phyloP scores from a whole-genome alignment of 495 filamentous ascomycete species.

The Penicillium cosmopolitanum region DNA sequence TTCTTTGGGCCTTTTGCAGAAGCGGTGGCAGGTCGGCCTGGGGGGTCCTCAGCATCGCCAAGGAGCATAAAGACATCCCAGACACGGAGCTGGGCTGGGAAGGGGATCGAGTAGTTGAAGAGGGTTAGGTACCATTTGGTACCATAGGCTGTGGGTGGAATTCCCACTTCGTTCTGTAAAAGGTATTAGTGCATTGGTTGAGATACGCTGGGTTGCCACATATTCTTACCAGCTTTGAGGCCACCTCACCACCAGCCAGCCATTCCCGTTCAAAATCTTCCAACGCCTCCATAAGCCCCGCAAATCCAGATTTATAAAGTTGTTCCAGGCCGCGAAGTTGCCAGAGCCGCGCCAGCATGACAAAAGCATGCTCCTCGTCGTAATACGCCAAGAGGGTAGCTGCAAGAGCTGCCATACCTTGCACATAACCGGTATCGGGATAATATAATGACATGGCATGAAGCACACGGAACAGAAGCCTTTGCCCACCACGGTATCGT shows the following conservation, averaged over 20 bases:
- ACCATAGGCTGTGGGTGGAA: slow-evolving; percentile 88
- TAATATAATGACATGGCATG: slow-evolving; percentile 91
- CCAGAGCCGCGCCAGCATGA: slow-evolving; percentile 95
- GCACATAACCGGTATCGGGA: slow-evolving; percentile 91
- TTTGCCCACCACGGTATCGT: slow-evolving; percentile 88
- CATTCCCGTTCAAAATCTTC: slow-evolving; percentile 87
- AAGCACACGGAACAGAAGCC: slow-evolving; percentile 88
- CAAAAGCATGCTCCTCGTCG: slow-evolving; percentile 90
- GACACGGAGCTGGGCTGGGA: slow-evolving; percentile 93
- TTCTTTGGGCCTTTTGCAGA: slow-evolving; percentile 53
- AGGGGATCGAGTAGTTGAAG: slow-evolving; percentile 97
- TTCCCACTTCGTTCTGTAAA: slow-evolving; percentile 71
- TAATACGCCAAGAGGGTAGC: slow-evolving; percentile 96
- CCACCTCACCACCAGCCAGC: slow-evolving; percentile 76
- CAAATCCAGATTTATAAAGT: slow-evolving; percentile 84
- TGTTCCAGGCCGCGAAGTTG: slow-evolving; percentile 81
- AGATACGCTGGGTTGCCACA: neutral
- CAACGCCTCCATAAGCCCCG: slow-evolving; percentile 83
- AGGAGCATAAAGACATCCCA: slow-evolving; percentile 99
- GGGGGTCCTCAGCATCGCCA: slow-evolving; percentile 63
- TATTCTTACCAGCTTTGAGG: slow-evolving; percentile 72
- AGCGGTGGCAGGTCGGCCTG: slow-evolving; percentile 24
- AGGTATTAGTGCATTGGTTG: neutral
- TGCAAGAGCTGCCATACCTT: slow-evolving; percentile 94
- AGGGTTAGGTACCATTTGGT: slow-evolving; percentile 97